phyloP scores from a whole-genome alignment of 2,329 filamentous ascomycete species.

The Chalara sp. region DNA sequence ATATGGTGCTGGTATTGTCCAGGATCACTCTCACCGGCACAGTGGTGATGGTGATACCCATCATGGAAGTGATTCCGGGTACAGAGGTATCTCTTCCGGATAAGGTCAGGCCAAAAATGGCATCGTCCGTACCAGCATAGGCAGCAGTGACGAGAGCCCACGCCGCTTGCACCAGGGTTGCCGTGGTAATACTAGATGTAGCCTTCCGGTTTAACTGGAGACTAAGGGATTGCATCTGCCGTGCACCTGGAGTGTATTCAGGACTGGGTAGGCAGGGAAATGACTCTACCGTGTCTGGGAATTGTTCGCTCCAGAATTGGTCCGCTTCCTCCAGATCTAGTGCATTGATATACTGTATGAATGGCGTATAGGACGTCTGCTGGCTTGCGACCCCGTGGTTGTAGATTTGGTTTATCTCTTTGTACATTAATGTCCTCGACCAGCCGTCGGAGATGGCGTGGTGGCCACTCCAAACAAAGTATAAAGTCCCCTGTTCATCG shows the following conservation, averaged over 20 bases:
- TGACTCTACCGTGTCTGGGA: neutral
- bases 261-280: neutral
- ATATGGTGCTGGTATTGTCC: neutral
- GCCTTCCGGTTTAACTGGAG: neutral
- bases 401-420: neutral
- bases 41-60: neutral
- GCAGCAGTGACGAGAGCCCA: neutral
- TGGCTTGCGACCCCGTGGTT: neutral
- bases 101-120: neutral
- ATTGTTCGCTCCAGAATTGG: neutral
- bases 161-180: neutral
- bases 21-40: neutral
- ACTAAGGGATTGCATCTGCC: neutral
- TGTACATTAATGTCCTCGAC: neutral
- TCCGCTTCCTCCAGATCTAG: neutral
- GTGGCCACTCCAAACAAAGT: neutral
- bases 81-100: neutral
- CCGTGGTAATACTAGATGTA: neutral
- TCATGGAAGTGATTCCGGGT: neutral
- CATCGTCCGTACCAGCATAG: neutral
- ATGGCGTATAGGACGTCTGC: neutral
- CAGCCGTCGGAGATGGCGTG: neutral
- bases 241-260: neutral
- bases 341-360: neutral
- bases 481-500: neutral